phyloP scores from a whole-genome alignment of 805 yeast genomes.

The Deakozyma indianensis region DNA sequence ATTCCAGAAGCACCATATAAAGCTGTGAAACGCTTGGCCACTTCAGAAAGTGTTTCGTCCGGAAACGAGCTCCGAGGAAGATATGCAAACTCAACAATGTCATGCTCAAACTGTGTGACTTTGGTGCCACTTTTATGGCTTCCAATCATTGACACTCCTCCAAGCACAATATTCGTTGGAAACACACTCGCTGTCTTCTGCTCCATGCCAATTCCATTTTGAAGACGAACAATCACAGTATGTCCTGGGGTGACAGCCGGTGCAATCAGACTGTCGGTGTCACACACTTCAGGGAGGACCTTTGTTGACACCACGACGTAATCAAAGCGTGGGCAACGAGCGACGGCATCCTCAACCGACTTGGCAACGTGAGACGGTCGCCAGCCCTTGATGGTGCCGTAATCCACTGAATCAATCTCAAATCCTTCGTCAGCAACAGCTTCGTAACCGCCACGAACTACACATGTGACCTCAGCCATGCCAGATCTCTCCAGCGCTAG shows the following conservation, averaged over 20 bases:
- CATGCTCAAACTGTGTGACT: conserved; percentile 37
- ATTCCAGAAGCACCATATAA: conserved; percentile 30
- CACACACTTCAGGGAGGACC: conserved; percentile 48
- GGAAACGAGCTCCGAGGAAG: background rate
- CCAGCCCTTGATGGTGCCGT: conserved; percentile 42
- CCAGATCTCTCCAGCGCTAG: conserved; percentile 39
- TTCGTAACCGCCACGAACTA: conserved; percentile 52
- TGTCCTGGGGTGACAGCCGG: conserved; percentile 33
- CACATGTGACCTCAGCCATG: conserved; percentile 40
- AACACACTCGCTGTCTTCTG: conserved; percentile 36
- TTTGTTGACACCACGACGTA: conserved; percentile 48
- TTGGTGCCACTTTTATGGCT: conserved; percentile 38
- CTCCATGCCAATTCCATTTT: conserved; percentile 55
- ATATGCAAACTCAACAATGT: conserved; percentile 35
- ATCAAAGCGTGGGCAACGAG: conserved; percentile 30
- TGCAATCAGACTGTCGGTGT: conserved; percentile 35
- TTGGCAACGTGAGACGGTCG: conserved; percentile 29
- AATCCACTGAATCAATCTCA: conserved; percentile 44
- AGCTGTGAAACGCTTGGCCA: conserved; percentile 30
- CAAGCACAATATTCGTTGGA: conserved; percentile 37
- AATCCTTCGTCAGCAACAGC: conserved; percentile 38
- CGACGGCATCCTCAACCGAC: conserved; percentile 32
- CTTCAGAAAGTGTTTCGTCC: conserved; percentile 23
- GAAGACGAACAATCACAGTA: conserved; percentile 42
- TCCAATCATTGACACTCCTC: conserved; percentile 53